Evolutionary conservation across 768 basidiomycete species (phyloP).

Genomic region (Dacryopinax primogenitus): DNA sequence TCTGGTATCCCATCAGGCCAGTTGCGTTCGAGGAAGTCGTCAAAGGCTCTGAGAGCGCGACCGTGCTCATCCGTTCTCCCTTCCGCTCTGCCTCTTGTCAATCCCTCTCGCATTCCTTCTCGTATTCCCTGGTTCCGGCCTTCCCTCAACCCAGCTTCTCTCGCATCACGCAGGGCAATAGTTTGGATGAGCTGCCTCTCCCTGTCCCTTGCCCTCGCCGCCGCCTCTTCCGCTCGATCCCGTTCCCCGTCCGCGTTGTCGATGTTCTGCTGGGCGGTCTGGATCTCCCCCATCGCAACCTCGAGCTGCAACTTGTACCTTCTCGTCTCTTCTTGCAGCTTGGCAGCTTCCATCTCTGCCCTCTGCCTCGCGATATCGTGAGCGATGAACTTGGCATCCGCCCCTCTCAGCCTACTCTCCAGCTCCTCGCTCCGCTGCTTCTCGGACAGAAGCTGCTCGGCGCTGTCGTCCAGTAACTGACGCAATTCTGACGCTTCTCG

Average conservation of each 20-base stretch:
- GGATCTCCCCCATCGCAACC: slow-evolving; percentile 54
- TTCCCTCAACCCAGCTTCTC: slow-evolving; percentile 47
- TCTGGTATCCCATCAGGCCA: slow-evolving; percentile 2
- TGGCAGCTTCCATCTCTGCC: slow-evolving; percentile 44
- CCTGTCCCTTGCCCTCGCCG: slow-evolving; percentile 41
- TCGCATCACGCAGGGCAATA: slow-evolving; percentile 40
- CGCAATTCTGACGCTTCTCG: slow-evolving; percentile 34
- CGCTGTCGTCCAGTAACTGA: slow-evolving; percentile 31
- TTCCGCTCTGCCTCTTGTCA: too few species aligned
- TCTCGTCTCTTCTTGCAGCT: slow-evolving; percentile 41
- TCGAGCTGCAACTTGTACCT: slow-evolving; percentile 53
- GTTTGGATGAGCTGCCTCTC: slow-evolving; percentile 46
- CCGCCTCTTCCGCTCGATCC: slow-evolving; percentile 50
- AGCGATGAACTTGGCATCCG: slow-evolving; percentile 41
- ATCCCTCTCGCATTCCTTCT: slow-evolving; percentile 20
- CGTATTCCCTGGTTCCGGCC: slow-evolving; percentile 46
- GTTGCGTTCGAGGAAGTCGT: background rate
- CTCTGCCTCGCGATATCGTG: slow-evolving; percentile 44
- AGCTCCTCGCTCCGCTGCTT: slow-evolving; percentile 46
- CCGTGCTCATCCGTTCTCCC: slow-evolving; percentile 20
- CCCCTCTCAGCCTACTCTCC: slow-evolving; percentile 37
- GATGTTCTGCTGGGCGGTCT: slow-evolving; percentile 51
- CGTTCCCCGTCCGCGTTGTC: slow-evolving; percentile 46
- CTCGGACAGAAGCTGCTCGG: slow-evolving; percentile 37
- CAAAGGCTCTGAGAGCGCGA: background rate